These are phyloP conservation scores for Liquidambar formosana DNA, from an alignment of 164 flowering plant genomes.

Conservation along the genomic window DNA sequence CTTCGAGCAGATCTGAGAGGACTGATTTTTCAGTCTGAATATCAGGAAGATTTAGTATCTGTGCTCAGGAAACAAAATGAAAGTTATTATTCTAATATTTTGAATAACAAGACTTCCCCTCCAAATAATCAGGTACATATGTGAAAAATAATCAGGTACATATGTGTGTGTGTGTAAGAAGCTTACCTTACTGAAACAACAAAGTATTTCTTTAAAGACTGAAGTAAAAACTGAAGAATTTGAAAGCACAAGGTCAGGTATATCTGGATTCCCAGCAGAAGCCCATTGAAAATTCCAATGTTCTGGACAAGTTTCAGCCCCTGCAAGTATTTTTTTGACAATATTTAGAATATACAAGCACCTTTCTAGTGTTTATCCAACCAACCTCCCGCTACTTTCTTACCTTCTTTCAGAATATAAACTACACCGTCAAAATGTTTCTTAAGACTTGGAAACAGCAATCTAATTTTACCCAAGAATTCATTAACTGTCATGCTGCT, in stretches of 20 bases:
- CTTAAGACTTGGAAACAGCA: slow-evolving; percentile 57
- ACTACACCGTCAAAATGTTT: slow-evolving; percentile 53
- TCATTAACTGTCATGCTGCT: slow-evolving; percentile 34
- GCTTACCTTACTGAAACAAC: slow-evolving; percentile 63
- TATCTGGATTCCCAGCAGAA: slow-evolving; percentile 60
- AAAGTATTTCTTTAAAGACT: slow-evolving; percentile 56
- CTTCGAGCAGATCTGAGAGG: slow-evolving; percentile 54
- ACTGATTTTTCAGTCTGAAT: slow-evolving; percentile 35
- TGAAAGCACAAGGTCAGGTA: slow-evolving; percentile 34
- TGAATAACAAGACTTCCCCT: neutral
- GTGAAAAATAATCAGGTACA: neutral
- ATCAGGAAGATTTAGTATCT: slow-evolving; percentile 64
- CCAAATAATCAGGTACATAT: neutral
- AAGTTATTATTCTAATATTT: neutral
- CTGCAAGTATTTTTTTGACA: slow-evolving; percentile 27
- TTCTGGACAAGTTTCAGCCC: slow-evolving; percentile 53
- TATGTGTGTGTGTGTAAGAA: slow-evolving; percentile 1
- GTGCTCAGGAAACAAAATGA: slow-evolving; percentile 17
- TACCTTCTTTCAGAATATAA: slow-evolving; percentile 56
- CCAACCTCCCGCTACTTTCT: slow-evolving; percentile 6
- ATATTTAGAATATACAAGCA: neutral
- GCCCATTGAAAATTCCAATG: slow-evolving; percentile 66
- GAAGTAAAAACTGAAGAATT: slow-evolving; percentile 41
- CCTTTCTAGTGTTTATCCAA: neutral
- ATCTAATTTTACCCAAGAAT: slow-evolving; percentile 42